A percentile compares a stretch with the other conserved stretches of the same genome.
Conservation (phyloP, 129 eudicot species). For the Escallonia herrerae region DNA sequence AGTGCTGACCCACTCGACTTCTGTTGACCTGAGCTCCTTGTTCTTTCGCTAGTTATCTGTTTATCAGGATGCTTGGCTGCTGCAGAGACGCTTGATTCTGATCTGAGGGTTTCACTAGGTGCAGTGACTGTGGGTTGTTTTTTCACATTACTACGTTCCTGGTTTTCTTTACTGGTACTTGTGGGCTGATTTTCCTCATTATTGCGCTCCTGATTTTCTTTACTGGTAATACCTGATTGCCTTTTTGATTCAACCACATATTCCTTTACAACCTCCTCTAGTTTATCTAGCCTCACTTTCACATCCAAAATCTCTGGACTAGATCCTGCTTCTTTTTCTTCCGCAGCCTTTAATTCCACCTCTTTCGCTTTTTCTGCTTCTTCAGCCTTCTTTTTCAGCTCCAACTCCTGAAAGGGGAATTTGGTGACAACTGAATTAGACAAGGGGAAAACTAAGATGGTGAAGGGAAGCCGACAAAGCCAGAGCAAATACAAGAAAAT, state of each 20-base stretch:
- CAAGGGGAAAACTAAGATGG: neutral
- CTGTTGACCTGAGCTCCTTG: slow-evolving; percentile 3
- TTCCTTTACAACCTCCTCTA: slow-evolving; percentile 61
- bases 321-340: slow-evolving; percentile 29
- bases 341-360: slow-evolving; percentile 40
- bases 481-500: no score
- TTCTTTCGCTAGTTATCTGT: slow-evolving; percentile 5
- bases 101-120: neutral
- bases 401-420: slow-evolving; percentile 37
- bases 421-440: neutral
- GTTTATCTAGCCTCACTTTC: slow-evolving; percentile 62
- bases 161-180: slow-evolving; percentile 1
- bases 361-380: slow-evolving; percentile 58
- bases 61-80: neutral
- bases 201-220: slow-evolving; percentile 6
- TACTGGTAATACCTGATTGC: slow-evolving; percentile 15
- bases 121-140: slow-evolving; percentile 11
- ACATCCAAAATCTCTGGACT: slow-evolving; percentile 63
- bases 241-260: slow-evolving; percentile 47
- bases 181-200: slow-evolving; percentile 9
- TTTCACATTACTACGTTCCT: slow-evolving; percentile 5
- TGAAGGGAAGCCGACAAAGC: no score
- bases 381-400: slow-evolving; percentile 44
- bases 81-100: slow-evolving; percentile 3
- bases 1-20: slow-evolving; percentile 7